phyloP scores from a whole-genome alignment of 768 basidiomycete species.

The Mycena metata region DNA sequence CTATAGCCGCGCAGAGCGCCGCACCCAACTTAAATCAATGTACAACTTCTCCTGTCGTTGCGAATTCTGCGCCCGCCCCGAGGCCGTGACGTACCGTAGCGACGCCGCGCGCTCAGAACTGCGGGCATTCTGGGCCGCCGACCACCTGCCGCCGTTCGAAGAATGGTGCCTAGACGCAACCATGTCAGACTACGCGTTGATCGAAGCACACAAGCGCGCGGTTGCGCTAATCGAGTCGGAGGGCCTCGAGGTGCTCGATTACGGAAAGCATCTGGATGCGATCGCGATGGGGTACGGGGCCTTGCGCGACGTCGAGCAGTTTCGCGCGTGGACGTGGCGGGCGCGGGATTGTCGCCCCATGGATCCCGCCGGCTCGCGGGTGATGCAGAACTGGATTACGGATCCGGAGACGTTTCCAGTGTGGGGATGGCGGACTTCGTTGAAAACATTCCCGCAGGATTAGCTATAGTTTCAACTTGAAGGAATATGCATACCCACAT shows the following conservation, averaged over 20 bases:
- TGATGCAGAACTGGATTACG: conserved; percentile 51
- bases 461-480: neutral
- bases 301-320: conserved; percentile 51
- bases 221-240: conserved; percentile 50
- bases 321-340: conserved; percentile 49
- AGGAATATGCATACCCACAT: neutral
- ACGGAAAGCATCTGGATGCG: conserved; percentile 50
- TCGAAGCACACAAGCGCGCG: conserved; percentile 49
- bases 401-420: conserved; percentile 53
- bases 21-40: conserved; percentile 32
- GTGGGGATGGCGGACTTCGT: conserved; percentile 51
- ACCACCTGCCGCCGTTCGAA: conserved; percentile 47
- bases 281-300: conserved; percentile 60
- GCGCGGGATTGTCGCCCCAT: conserved; percentile 46
- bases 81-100: conserved; percentile 36
- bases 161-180: conserved; percentile 49
- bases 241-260: conserved; percentile 47
- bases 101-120: conserved; percentile 49
- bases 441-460: neutral
- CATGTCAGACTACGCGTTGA: conserved; percentile 46
- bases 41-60: conserved; percentile 54
- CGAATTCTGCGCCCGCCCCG: conserved; percentile 41
- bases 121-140: conserved; percentile 40
- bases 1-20: conserved; percentile 38
- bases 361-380: conserved; percentile 40